phyloP scores from a whole-genome alignment of 1,284 basidiomycete species.

The Fistulinella cinereoalba region DNA sequence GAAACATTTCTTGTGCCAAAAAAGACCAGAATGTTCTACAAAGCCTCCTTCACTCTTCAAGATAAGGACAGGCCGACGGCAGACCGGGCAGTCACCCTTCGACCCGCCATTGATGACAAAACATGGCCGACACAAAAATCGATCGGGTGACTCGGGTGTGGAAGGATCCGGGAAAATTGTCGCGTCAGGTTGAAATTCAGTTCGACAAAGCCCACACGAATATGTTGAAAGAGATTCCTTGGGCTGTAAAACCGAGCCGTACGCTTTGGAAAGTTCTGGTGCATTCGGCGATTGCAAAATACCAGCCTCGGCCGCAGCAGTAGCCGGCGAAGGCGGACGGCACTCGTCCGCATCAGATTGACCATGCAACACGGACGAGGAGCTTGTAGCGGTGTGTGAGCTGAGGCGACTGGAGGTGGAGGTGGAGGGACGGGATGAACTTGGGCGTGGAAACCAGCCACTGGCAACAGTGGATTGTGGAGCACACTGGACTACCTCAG shows the following conservation, averaged over 20 bases:
- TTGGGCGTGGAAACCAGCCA: constrained; percentile 51
- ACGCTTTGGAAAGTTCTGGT: constrained; percentile 71
- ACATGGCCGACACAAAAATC: constrained; percentile 71
- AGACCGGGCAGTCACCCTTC: constrained; percentile 66
- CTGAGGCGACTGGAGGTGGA: constrained; percentile 48
- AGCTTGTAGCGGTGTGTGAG: constrained; percentile 56
- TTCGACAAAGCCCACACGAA: constrained; percentile 62
- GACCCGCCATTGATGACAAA: constrained; percentile 70
- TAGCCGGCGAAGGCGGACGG: constrained; percentile 37
- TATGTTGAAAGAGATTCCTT: constrained; percentile 65
- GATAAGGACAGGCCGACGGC: constrained; percentile 64
- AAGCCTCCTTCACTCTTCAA: constrained; percentile 75
- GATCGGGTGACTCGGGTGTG: constrained; percentile 37
- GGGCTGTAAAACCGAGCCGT: constrained; percentile 77
- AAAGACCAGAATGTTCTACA: constrained; percentile 61
- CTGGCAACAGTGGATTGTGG: constrained; percentile 30
- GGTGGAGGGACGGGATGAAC: constrained; percentile 34
- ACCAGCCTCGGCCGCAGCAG: constrained; percentile 41
- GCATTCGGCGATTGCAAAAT: constrained; percentile 62
- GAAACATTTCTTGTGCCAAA: constrained; percentile 81
- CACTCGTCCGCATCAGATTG: constrained; percentile 28
- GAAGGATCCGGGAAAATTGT: constrained; percentile 78
- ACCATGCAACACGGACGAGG: constrained; percentile 57
- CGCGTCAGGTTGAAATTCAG: constrained; percentile 69
- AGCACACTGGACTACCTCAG: constrained; percentile 8